These are phyloP conservation scores for Wickerhamiella bombiphila DNA, from an alignment of 805 yeast species.

Conservation along the genomic window DNA sequence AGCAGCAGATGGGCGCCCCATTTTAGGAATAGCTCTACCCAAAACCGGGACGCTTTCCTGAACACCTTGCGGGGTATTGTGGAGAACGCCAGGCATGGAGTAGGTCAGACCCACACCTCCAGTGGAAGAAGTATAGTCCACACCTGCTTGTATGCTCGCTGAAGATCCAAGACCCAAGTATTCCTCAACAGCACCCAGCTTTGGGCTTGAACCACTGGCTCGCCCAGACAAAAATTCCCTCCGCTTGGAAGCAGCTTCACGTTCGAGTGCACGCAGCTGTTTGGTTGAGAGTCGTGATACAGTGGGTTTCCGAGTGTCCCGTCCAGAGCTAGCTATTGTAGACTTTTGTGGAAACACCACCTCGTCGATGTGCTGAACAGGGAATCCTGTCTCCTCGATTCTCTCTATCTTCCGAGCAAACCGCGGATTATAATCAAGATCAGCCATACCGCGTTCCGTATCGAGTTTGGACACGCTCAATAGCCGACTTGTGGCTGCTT, in stretches of 20 bases:
- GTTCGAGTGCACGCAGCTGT: constrained; percentile 8
- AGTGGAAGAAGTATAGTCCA: background rate
- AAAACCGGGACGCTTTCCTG: constrained; percentile 12
- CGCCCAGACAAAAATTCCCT: background rate
- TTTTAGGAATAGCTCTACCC: constrained; percentile 18
- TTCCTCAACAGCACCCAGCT: background rate
- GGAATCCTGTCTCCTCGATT: constrained; percentile 21
- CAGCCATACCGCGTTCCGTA: constrained; percentile 19
- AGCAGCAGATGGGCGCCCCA: background rate
- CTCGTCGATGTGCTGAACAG: constrained; percentile 4
- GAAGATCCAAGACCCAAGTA: constrained; percentile 1
- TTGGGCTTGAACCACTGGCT: background rate
- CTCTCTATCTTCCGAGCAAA: constrained; percentile 19
- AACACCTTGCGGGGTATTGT: constrained; percentile 22
- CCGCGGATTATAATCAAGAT: constrained; percentile 18
- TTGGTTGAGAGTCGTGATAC: constrained; percentile 11
- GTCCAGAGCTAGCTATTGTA: constrained; percentile 9
- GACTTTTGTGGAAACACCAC: background rate
- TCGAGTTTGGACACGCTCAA: constrained; percentile 19
- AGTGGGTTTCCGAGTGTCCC: constrained; percentile 12
- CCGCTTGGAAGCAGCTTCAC: background rate
- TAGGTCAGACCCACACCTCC: constrained; percentile 21
- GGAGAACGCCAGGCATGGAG: constrained; percentile 20
- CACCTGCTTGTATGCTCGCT: background rate
- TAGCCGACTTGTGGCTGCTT: constrained; percentile 17